A percentile compares a stretch with the other conserved stretches of the same genome.
Conservation (phyloP, 225 moss, liverwort and hornwort species). For the Physcomitrium patens region DNA sequence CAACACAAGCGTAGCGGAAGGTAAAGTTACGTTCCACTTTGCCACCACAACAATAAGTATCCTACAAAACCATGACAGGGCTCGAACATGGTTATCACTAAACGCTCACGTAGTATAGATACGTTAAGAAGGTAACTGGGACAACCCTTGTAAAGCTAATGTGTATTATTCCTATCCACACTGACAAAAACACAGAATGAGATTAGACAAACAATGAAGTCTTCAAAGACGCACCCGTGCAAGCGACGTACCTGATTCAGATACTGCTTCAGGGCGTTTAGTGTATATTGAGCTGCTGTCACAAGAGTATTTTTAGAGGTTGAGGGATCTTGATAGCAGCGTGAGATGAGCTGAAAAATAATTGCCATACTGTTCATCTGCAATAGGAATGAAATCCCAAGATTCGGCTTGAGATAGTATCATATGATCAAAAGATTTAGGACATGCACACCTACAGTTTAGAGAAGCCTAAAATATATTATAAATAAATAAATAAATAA, state of each 20-base stretch:
- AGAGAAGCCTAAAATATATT: too few relatives aligned
- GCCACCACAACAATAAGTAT: neutral
- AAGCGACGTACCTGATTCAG: slow-evolving; percentile 41
- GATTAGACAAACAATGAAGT: slow-evolving; percentile 18
- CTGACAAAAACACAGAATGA: slow-evolving; percentile 9
- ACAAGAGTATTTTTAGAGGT: slow-evolving; percentile 39
- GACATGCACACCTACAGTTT: neutral
- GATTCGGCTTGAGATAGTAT: slow-evolving; percentile 1
- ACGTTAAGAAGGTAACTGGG: neutral
- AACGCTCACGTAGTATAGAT: too few relatives aligned
- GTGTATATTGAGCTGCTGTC: slow-evolving; percentile 46
- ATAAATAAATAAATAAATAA: too few relatives aligned
- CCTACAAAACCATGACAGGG: too few relatives aligned
- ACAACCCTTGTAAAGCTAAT: neutral
- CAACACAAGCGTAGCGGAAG: too few relatives aligned
- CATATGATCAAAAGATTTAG: neutral
- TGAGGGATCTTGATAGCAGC: slow-evolving; percentile 40
- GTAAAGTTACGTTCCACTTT: neutral
- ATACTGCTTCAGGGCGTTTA: slow-evolving; percentile 45
- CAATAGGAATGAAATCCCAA: neutral
- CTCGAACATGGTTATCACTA: too few relatives aligned
- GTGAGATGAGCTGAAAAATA: slow-evolving; percentile 57
- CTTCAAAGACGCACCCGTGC: neutral
- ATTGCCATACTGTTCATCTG: slow-evolving; percentile 74
- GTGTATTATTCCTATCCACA: neutral